Conservation (phyloP, 192 early-diverging fungal genomes). For the Coemansia aciculifera region DNA sequence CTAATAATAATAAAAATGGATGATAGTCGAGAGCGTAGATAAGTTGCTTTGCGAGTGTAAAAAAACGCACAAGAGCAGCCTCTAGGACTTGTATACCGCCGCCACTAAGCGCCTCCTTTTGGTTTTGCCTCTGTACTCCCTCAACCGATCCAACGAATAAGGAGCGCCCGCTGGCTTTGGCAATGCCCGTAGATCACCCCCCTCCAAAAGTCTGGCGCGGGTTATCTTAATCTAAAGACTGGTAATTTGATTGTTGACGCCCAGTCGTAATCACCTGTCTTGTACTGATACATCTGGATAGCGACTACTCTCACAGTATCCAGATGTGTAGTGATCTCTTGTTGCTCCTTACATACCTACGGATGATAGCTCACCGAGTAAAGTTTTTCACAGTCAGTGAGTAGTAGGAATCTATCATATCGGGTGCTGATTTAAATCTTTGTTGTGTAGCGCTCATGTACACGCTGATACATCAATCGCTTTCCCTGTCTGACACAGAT, state of each 20-base stretch:
- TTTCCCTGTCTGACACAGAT: too few relatives aligned
- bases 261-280: too few relatives aligned
- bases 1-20: background rate
- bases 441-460: too few relatives aligned
- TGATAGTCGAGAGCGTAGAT: background rate
- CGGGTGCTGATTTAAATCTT: too few relatives aligned
- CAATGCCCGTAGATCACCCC: background rate
- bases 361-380: too few relatives aligned
- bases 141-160: background rate
- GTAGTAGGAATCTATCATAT: too few relatives aligned
- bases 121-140: background rate
- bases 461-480: too few relatives aligned
- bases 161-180: background rate
- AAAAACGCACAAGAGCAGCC: background rate
- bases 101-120: background rate
- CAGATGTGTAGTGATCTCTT: too few relatives aligned
- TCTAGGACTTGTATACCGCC: background rate
- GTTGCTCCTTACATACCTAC: too few relatives aligned
- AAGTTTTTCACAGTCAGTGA: too few relatives aligned
- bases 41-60: background rate
- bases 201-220: background rate
- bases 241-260: background rate
- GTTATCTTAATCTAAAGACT: background rate
- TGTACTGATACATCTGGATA: too few relatives aligned
- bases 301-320: too few relatives aligned